Evolutionary conservation across 1,284 basidiomycete genomes (phyloP).

Genomic region (Ustilago shanxiensis): DNA sequence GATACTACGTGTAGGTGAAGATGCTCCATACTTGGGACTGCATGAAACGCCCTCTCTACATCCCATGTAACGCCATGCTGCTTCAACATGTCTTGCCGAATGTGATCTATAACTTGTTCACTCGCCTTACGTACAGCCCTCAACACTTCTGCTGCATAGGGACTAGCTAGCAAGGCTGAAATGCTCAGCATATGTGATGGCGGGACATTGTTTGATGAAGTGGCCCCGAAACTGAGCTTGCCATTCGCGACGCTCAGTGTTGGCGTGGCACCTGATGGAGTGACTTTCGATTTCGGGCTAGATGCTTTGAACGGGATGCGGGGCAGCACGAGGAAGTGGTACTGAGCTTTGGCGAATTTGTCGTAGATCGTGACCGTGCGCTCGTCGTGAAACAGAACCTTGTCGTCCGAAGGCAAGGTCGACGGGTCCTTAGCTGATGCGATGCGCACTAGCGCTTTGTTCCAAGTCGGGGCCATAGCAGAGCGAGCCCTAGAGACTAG

Average conservation of each 20-base stretch:
- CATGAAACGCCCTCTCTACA: slow-evolving; percentile 82
- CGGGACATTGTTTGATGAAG: slow-evolving; percentile 40
- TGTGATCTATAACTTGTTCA: slow-evolving; percentile 71
- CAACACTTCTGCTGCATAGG: slow-evolving; percentile 51
- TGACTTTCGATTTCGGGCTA: background rate
- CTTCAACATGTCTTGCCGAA: slow-evolving; percentile 84
- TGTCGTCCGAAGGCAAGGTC: slow-evolving; percentile 66
- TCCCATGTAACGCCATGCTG: slow-evolving; percentile 49
- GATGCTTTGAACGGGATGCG: slow-evolving; percentile 45
- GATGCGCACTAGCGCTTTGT: slow-evolving; percentile 41
- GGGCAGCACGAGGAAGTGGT: slow-evolving; percentile 56
- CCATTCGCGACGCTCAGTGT: slow-evolving; percentile 38
- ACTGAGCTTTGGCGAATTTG: slow-evolving; percentile 79
- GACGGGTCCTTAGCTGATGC: slow-evolving; percentile 36
- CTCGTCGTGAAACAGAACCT: slow-evolving; percentile 77
- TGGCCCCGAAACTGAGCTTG: slow-evolving; percentile 48
- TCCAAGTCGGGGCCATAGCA: slow-evolving; percentile 26
- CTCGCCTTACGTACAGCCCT: slow-evolving; percentile 38
- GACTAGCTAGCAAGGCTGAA: slow-evolving; percentile 52
- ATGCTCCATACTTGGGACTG: slow-evolving; percentile 75
- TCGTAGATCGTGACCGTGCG: slow-evolving; percentile 83
- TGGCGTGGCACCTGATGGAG: background rate
- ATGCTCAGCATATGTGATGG: slow-evolving; percentile 52
- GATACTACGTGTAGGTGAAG: slow-evolving; percentile 75
- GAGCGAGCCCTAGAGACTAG: background rate